Conservation (phyloP, 2,329 filamentous ascomycete species). For the Botrytis cinerea region DNA sequence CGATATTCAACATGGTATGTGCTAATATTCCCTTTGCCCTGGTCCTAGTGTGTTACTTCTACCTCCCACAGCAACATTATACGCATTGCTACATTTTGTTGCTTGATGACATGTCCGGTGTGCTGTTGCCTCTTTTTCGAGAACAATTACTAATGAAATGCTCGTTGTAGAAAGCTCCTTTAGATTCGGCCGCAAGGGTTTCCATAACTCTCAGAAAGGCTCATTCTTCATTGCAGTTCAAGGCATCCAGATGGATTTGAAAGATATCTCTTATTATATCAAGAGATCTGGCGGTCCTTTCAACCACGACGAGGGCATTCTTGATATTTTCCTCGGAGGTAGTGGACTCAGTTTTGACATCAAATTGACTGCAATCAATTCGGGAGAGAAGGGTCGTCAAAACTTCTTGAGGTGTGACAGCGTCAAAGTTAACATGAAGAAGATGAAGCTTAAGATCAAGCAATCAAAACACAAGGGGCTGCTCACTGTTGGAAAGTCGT, state of each 20-base stretch:
- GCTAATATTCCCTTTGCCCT: neutral
- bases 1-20: constrained; percentile 70
- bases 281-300: constrained; percentile 94
- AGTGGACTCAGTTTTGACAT: constrained; percentile 67
- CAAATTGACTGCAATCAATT: constrained; percentile 48
- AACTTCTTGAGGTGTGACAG: constrained; percentile 96
- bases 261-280: constrained; percentile 90
- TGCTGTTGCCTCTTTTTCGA: neutral
- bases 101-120: neutral
- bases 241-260: constrained; percentile 89
- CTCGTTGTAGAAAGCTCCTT: constrained; percentile 73
- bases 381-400: constrained; percentile 71
- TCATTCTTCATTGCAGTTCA: constrained; percentile 79
- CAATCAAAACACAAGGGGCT: constrained; percentile 94
- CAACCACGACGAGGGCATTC: constrained; percentile 82
- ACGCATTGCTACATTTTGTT: neutral
- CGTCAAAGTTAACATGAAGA: constrained; percentile 77
- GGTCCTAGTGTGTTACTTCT: neutral
- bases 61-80: neutral
- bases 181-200: constrained; percentile 89
- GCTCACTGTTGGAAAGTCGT: constrained; percentile 82
- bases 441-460: constrained; percentile 86
- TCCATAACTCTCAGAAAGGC: constrained; percentile 78
- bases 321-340: constrained; percentile 85
- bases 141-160: constrained; percentile 14